These are phyloP conservation scores for Rhododendron ovatum DNA, from an alignment of 148 eudicot genomes.

Conservation along the genomic window DNA sequence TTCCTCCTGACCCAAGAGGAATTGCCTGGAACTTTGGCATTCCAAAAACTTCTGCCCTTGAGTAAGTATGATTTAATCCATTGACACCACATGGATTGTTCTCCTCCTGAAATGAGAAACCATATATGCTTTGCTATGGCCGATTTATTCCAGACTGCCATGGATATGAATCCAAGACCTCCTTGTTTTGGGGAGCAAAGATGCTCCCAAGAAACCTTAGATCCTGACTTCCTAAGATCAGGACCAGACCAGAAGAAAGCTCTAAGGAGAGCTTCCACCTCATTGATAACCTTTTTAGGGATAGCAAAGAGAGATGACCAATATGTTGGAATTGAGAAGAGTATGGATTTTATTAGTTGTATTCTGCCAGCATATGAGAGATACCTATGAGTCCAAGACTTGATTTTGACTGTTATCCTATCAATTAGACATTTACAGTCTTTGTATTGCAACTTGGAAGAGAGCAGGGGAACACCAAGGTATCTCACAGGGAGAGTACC, in stretches of 20 bases:
- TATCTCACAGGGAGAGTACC: background rate
- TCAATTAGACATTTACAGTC: background rate
- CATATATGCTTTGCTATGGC: too few relatives aligned
- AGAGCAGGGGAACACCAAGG: background rate
- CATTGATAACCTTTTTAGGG: background rate
- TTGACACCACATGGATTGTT: too few relatives aligned
- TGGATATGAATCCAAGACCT: background rate
- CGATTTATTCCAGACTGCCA: background rate
- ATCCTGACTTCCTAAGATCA: background rate
- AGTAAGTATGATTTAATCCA: too few relatives aligned
- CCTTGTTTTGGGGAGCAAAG: background rate
- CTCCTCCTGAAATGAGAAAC: too few relatives aligned
- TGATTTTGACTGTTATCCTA: background rate
- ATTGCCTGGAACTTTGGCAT: too few relatives aligned
- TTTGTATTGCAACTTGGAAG: background rate
- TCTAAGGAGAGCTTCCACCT: background rate
- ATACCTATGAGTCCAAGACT: background rate
- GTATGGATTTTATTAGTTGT: background rate
- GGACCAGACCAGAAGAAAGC: background rate
- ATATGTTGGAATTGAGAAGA: background rate
- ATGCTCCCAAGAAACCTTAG: background rate
- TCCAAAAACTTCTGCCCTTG: too few relatives aligned
- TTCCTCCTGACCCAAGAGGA: too few relatives aligned
- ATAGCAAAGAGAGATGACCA: background rate
- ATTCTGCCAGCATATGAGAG: background rate